Percentiles rank a stretch among this genome's conserved stretches.
These are phyloP conservation scores for Neoarthrinium moseri DNA, from an alignment of 2,329 filamentous ascomycete genomes.

Conservation along the genomic window DNA sequence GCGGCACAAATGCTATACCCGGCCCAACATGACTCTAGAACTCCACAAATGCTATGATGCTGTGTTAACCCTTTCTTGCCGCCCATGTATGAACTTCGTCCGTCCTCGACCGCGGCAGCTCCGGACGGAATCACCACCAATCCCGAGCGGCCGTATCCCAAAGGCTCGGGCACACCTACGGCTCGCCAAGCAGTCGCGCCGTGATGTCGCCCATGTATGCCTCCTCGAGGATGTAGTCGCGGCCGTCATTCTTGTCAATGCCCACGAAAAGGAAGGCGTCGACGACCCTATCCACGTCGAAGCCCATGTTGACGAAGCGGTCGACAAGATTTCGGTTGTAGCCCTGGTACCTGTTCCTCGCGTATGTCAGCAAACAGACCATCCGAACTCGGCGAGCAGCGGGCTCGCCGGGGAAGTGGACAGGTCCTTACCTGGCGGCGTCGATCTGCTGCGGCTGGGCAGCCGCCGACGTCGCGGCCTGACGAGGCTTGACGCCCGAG, in stretches of 20 bases:
- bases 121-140: too few species aligned
- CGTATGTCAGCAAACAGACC: too few species aligned
- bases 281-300: slow-evolving; percentile 83
- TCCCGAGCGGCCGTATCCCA: too few species aligned
- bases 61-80: too few species aligned
- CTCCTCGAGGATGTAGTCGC: slow-evolving; percentile 84
- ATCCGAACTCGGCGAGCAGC: too few species aligned
- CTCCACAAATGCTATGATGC: background rate
- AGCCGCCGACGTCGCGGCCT: slow-evolving; percentile 28
- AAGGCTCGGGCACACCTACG: slow-evolving; percentile 12
- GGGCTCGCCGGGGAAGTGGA: too few species aligned
- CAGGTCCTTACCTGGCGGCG: slow-evolving; percentile 44
- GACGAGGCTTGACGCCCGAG: slow-evolving; percentile 20
- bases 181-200: slow-evolving; percentile 78
- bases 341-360: slow-evolving; percentile 72
- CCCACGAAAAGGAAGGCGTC: slow-evolving; percentile 78
- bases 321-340: slow-evolving; percentile 84
- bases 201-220: slow-evolving; percentile 90
- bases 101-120: too few species aligned
- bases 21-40: background rate
- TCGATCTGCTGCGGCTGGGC: slow-evolving; percentile 54
- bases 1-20: background rate
- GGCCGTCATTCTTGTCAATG: slow-evolving; percentile 74
- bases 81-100: too few species aligned
- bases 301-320: slow-evolving; percentile 87